Base-by-base conservation (phyloP, 1,284 basidiomycete genomes). In the Leccinum subrobustum region DNA sequence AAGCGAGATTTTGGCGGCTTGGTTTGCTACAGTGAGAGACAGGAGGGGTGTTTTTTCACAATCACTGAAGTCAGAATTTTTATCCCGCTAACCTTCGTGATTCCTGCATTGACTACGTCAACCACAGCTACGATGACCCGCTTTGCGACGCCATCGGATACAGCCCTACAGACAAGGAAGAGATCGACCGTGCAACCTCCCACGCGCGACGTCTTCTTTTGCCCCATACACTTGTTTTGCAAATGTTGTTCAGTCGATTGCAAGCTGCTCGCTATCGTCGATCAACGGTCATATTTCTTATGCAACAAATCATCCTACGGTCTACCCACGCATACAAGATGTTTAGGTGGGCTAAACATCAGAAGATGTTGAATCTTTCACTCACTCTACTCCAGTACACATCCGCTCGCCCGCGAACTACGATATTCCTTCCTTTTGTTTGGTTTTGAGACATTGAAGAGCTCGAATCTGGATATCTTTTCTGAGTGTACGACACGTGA, bases 221-320 rank as follows among this genome's bases (percentile, higher is more conserved):
- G 5, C 95, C 96, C 0, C 97, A 98, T 76, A 81, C 86, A 0
- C 82, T 96, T 9, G 82, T 99, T 29, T 73, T 98, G 54, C 89
- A 96, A 65, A 90, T 98, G 78, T 77, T 99, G n/a, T 87, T 93
- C 60, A 98, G 94, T 73, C 87, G 96, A 39, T 84, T 97, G 70
- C 95, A 98, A 77, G 93, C 96, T 27, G 93, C 96, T 60, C 87
- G 95, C 62, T 97, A 98, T 77, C 84, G 91, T 47, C 85, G 91
- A 62, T 87, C 90, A 1, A 89, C 88, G 3, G 85, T 98, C 60
- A 95, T 98, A 82, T 83, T 92, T 52, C 80, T 96, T 16, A 85
- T 96, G 56, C 89, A 95, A 65, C 83, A 92, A 20, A 76, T 99
- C 16, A 85, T 96, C n/a, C 75, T 96, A 64, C 86, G 90, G 31